phyloP scores from a whole-genome alignment of 768 basidiomycete genomes.

The Rhizopogon roseolus region DNA sequence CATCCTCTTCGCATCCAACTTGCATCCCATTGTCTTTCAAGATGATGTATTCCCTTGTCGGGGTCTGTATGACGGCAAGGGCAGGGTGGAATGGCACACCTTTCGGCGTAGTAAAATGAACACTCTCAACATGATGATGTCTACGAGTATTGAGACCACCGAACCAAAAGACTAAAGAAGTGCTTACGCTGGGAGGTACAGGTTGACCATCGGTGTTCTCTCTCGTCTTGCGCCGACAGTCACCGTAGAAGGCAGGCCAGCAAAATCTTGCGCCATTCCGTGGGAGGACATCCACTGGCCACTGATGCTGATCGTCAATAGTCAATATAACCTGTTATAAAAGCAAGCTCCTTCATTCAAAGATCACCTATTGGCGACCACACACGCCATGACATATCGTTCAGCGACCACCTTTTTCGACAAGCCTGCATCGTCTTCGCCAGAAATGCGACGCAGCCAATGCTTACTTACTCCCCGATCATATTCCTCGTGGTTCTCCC shows the following conservation, averaged over 20 bases:
- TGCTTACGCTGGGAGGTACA: conserved; percentile 63
- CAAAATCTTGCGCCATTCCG: conserved; percentile 71
- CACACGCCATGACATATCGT: conserved; percentile 63
- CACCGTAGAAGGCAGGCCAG: conserved; percentile 35
- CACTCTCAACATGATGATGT: conserved; percentile 72
- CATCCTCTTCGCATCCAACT: conserved; percentile 73
- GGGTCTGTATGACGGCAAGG: conserved; percentile 68
- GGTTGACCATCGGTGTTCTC: conserved; percentile 32
- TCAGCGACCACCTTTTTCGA: conserved; percentile 48
- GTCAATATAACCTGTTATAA: not conserved
- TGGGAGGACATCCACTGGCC: conserved; percentile 62
- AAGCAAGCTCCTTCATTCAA: not conserved
- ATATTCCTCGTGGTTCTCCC: conserved; percentile 73
- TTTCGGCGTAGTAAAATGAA: conserved; percentile 51
- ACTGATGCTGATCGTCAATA: conserved; percentile 45
- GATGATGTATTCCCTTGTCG: conserved; percentile 61
- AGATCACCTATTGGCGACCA: conserved; percentile 65
- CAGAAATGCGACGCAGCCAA: conserved; percentile 48
- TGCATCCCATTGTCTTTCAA: conserved; percentile 75
- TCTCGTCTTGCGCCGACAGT: conserved; percentile 7
- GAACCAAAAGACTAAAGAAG: not conserved
- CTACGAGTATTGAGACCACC: conserved; percentile 29
- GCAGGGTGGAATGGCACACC: conserved; percentile 50
- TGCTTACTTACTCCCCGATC: conserved; percentile 58
- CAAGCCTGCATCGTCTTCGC: conserved; percentile 36